Conservation (phyloP, 2,329 filamentous ascomycete genomes). For the Biscogniauxia mediterranea region DNA sequence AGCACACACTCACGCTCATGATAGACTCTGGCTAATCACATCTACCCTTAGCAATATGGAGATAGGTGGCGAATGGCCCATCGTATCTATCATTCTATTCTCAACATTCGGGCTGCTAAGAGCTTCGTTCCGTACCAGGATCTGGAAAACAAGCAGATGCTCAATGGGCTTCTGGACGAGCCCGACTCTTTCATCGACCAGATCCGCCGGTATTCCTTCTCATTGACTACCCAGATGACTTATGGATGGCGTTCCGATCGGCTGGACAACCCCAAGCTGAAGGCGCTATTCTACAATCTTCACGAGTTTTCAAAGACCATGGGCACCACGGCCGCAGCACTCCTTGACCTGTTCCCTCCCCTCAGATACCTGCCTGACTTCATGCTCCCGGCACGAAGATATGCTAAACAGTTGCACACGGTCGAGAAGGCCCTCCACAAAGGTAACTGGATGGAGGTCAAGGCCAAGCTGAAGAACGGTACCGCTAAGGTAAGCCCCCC, state of each 20-base stretch:
- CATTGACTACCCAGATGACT: slow-evolving; percentile 48
- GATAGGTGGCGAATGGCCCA: slow-evolving; percentile 36
- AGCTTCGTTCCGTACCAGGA: slow-evolving; percentile 55
- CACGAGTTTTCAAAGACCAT: slow-evolving; percentile 24
- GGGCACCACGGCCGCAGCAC: slow-evolving; percentile 20
- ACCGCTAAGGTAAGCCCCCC: slow-evolving; percentile 20
- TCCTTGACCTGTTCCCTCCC: slow-evolving; percentile 21
- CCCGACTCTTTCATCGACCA: slow-evolving; percentile 43
- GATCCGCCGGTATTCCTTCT: slow-evolving; percentile 46
- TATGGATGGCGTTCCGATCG: slow-evolving; percentile 44
- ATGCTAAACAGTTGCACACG: slow-evolving; percentile 19
- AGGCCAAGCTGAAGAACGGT: slow-evolving; percentile 22
- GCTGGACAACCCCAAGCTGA: slow-evolving; percentile 38
- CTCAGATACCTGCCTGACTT: slow-evolving; percentile 18
- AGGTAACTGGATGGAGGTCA: slow-evolving; percentile 23
- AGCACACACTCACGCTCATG: background rate
- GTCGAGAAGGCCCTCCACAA: slow-evolving; percentile 19
- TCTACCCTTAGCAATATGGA: slow-evolving; percentile 30
- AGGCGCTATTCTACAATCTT: slow-evolving; percentile 21
- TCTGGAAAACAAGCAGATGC: slow-evolving; percentile 55
- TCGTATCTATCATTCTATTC: slow-evolving; percentile 42
- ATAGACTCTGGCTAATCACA: slow-evolving; percentile 7
- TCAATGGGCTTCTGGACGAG: slow-evolving; percentile 44
- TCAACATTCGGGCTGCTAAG: slow-evolving; percentile 45
- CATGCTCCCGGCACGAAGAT: slow-evolving; percentile 11